Base-by-base conservation (phyloP, 148 eudicot genomes). In the Bassia scoparia region DNA sequence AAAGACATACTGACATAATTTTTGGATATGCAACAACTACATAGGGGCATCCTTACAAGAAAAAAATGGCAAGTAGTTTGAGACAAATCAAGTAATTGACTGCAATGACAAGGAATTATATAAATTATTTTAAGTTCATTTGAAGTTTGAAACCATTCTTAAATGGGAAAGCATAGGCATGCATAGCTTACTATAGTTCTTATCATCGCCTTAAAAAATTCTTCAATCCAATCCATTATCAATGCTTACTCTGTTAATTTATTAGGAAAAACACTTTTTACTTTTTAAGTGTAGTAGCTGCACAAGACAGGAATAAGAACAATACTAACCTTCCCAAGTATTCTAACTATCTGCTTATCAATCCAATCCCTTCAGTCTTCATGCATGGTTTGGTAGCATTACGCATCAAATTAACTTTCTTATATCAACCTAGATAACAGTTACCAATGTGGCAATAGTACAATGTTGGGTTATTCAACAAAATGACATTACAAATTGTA, bases 271-370 rank as follows among this genome's bases (percentile, higher is more conserved):
- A 27, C 48, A n/a, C n/a, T n/a, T n/a, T n/a, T n/a, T n/a, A n/a
- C n/a, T 44, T 34, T 52, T 43, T 26, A 21, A 59, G 61, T 0
- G 3, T 12, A 43, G 11, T 46, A 24, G 30, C 48, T 23, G 26
- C 20, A 61, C 58, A 34, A 54, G 33, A 23, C 29, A 33, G 56
- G 10, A 23, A 23, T 31, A 49, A 48, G 73, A 61, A 72, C 43
- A 48, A 58, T 37, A 78, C 81, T 58, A 55, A 95, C 99, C 96
- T 95, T 95, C 73, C 96, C 99, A 61, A 95, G 94, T 69, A 95
- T 85, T 75, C 99, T 92, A 31, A 95, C 97, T 73, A 95, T 95
- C 82, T 95, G 99, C 74, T 95, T 95, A 74, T 92, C 99, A 14
- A 41, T 41, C 46, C 46, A 41, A 41, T 7, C 6, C n/a, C n/a